phyloP scores from a whole-genome alignment of 169 alveolate genomes.

The Eimeria necatrix region DNA sequence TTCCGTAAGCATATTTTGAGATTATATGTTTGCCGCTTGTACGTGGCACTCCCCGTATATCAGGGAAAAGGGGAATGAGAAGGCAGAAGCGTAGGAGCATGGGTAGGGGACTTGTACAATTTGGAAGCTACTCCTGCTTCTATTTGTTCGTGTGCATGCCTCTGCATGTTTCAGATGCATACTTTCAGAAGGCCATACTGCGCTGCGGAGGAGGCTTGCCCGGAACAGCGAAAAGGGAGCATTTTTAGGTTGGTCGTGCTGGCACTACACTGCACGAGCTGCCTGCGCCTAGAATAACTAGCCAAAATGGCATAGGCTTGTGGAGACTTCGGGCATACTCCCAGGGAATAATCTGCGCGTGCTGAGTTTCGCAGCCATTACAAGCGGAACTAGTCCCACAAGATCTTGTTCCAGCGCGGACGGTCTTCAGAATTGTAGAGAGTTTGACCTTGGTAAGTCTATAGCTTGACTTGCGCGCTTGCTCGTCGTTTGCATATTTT shows the following conservation, averaged over 20 bases:
- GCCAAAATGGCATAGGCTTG: background rate
- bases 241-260: background rate
- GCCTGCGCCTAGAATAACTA: background rate
- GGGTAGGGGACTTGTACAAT: background rate
- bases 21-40: background rate
- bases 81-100: too few species aligned
- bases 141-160: too few species aligned
- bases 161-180: slow-evolving; percentile 21
- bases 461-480: background rate
- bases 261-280: background rate
- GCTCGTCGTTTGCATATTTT: background rate
- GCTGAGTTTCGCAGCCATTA: background rate
- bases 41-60: background rate
- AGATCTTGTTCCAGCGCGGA: slow-evolving; percentile 6
- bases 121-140: background rate
- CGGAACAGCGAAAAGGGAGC: background rate
- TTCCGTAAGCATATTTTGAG: slow-evolving; percentile 38
- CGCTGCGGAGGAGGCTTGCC: slow-evolving; percentile 7
- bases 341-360: background rate
- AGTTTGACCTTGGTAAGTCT: background rate
- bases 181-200: slow-evolving; percentile 6
- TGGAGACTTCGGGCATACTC: background rate
- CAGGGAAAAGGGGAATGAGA: background rate
- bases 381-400: background rate
- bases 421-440: slow-evolving; percentile 1